A percentile compares a stretch with the other conserved stretches of the same genome.
phyloP scores from a whole-genome alignment of 148 eudicot species.

The Fagopyrum homotropicum region DNA sequence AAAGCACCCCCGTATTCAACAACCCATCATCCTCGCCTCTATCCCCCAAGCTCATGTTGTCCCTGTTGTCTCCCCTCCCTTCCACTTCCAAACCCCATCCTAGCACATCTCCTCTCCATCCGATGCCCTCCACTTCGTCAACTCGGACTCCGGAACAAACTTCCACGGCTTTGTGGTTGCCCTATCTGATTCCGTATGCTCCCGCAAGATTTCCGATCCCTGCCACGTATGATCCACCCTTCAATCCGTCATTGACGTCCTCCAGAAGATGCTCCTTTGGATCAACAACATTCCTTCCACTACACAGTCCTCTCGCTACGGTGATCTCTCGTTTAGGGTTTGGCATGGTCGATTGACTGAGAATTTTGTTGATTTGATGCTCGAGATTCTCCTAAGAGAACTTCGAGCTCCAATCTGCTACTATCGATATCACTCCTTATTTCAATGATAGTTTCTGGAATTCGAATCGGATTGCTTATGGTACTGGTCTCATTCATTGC shows the following conservation, averaged over 20 bases:
- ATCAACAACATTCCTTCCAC: constrained; percentile 64
- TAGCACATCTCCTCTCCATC: constrained; percentile 48
- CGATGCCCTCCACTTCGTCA: constrained; percentile 47
- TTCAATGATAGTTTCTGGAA: constrained; percentile 84
- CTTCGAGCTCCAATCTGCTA: constrained; percentile 25
- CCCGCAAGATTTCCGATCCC: constrained; percentile 60
- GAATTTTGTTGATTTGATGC: constrained; percentile 37
- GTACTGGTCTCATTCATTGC: constrained; percentile 90
- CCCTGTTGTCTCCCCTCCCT: constrained; percentile 43
- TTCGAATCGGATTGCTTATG: constrained; percentile 66
- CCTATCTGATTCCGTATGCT: constrained; percentile 53
- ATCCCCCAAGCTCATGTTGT: constrained; percentile 54
- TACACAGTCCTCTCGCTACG: constrained; percentile 50
- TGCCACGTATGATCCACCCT: constrained; percentile 34
- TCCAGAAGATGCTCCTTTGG: constrained; percentile 28
- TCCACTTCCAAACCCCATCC: constrained; percentile 43
- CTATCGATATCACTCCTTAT: constrained; percentile 54
- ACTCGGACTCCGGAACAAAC: constrained; percentile 32
- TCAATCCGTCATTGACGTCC: constrained; percentile 23
- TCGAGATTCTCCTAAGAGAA: constrained; percentile 21
- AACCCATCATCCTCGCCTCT: constrained; percentile 73
- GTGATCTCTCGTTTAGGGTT: constrained; percentile 50
- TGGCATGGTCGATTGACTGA: constrained; percentile 56
- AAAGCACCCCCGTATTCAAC: constrained; percentile 33
- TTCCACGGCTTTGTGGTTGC: constrained; percentile 74